Base-by-base conservation (phyloP, 306 rosid genomes). In the Mimosa pudica region DNA sequence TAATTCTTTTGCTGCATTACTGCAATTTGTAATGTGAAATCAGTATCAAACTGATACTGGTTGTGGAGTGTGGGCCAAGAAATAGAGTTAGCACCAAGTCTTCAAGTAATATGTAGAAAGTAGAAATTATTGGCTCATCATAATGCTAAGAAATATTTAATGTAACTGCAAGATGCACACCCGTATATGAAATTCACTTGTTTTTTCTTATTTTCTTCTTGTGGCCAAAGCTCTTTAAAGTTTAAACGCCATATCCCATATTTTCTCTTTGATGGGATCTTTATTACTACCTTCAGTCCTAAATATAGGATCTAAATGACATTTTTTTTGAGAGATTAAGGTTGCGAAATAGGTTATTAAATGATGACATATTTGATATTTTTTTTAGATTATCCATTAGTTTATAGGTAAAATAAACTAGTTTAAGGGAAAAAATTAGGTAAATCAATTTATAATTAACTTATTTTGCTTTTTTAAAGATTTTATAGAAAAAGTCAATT, bases 11-110 rank as follows among this genome's bases (percentile, higher is more conserved):
- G 61, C 78, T 20, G 57, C 57, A 10, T 72, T 14, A 63, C 71
- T 61, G 84, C 48, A 83, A 74, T 76, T 76, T 45, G 38, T 45
- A 46, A 45, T 76, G 81, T 64, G 58, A 80, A 72, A 38, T 72
- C 30, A 24, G 30, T 24, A n/a, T n/a, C n/a, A 4, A 2, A 0
- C 3, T 3, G 58, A 41, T 8, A 12, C 55, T 75, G 60, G 84
- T 66, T 81, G 75, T 58, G 64, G 45, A 42, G 69, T 45, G 33
- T 74, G 54, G 82, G 75, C 68, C 62, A 63, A 74, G 71, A 12
- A 58, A 74, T 52, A 51, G 54, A 62, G 70, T 45, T 64, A 81
- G 67, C 77, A 36, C 61, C 3, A 48, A 48, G 52, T 48, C 52
- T 60, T 58, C 66, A 70, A 78, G 4, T 0, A 49, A 36, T 70